phyloP scores from a whole-genome alignment of 23 red algal genomes.

The Agarophyton chilense region DNA sequence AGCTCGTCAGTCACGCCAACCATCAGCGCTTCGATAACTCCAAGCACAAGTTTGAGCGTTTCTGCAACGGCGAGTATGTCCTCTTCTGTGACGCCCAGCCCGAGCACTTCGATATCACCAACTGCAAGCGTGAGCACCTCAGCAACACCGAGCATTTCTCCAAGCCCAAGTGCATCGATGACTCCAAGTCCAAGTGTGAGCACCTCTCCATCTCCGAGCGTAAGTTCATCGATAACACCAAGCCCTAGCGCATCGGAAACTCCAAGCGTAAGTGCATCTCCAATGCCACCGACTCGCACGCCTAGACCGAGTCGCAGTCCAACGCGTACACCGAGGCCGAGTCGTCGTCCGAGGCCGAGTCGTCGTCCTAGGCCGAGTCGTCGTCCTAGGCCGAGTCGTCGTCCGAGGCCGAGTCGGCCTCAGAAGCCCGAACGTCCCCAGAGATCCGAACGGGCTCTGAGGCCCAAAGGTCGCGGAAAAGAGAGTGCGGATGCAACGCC shows the following conservation, averaged over 20 bases:
- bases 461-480: neutral
- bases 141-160: neutral
- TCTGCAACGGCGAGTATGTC: neutral
- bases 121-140: neutral
- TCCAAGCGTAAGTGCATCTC: neutral
- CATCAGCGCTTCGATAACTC: neutral
- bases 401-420: neutral
- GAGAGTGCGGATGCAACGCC: no score
- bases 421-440: neutral
- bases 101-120: neutral
- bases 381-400: neutral
- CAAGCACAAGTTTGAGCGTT: neutral
- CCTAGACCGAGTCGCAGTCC: neutral
- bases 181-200: slow-evolving; percentile 14
- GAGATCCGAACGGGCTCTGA: neutral
- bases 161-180: neutral
- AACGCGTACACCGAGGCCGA: neutral
- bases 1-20: neutral
- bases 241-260: neutral
- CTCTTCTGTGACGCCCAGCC: neutral
- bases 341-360: slow-evolving; percentile 8
- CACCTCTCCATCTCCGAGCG: neutral
- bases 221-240: neutral
- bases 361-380: neutral
- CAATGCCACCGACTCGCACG: slow-evolving; percentile 1